Evolutionary conservation across 352 stramenopile genomes (phyloP).

Genomic region (Phytophthora vignae): DNA sequence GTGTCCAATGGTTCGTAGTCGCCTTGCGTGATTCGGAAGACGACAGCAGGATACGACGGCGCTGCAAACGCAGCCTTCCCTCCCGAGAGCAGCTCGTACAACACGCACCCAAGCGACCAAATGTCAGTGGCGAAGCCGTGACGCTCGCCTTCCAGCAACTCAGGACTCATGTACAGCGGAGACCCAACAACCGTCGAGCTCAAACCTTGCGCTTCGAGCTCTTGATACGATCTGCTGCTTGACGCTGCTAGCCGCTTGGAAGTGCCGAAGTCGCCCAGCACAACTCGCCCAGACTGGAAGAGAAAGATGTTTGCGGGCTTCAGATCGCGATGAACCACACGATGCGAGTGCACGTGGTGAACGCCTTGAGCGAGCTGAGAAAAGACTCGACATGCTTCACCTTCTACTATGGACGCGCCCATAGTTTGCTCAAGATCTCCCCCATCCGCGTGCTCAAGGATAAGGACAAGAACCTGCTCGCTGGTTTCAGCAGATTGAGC

Average conservation of each 20-base stretch:
- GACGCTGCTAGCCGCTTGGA: constrained; percentile 46
- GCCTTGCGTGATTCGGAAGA: constrained; percentile 53
- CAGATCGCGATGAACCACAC: constrained; percentile 86
- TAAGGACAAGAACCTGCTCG: constrained; percentile 42
- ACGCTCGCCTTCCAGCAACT: constrained; percentile 62
- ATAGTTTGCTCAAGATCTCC: constrained; percentile 60
- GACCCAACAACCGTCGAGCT: constrained; percentile 69
- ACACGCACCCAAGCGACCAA: constrained; percentile 85
- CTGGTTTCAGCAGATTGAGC: constrained; percentile 7
- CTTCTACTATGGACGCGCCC: constrained; percentile 9
- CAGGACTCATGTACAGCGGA: constrained; percentile 82
- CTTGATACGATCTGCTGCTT: neutral
- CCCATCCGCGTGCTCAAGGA: constrained; percentile 75
- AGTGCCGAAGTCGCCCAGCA: constrained; percentile 83
- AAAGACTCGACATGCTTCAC: constrained; percentile 43
- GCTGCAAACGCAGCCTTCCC: constrained; percentile 68
- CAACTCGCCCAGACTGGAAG: constrained; percentile 78
- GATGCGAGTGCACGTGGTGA: constrained; percentile 60
- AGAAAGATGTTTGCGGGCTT: constrained; percentile 90
- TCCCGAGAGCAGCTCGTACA: constrained; percentile 73
- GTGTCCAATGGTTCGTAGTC: constrained; percentile 38
- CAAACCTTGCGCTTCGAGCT: constrained; percentile 21
- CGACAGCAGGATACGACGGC: constrained; percentile 54
- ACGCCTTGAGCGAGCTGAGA: constrained; percentile 89
- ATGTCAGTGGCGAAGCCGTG: constrained; percentile 74